Conservation (phyloP, 2,329 filamentous ascomycete genomes). For the Xenoacremonium recifei region DNA sequence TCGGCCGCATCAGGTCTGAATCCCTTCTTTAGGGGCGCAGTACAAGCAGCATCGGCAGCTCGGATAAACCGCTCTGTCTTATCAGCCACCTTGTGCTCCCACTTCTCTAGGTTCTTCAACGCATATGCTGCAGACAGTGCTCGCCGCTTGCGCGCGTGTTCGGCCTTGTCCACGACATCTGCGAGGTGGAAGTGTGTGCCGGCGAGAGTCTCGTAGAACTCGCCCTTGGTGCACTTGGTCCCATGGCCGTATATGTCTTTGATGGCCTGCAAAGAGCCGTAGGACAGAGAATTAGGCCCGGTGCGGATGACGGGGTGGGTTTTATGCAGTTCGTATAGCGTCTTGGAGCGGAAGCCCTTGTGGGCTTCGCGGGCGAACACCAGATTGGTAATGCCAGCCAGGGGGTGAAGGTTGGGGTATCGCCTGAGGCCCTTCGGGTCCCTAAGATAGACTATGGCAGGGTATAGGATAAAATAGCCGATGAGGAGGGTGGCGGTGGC, state of each 20-base stretch:
- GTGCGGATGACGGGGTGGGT: conserved; percentile 32
- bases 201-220: conserved; percentile 42
- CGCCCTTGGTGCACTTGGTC: conserved; percentile 49
- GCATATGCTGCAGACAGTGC: conserved; percentile 51
- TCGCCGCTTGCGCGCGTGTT: conserved; percentile 51
- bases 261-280: conserved; percentile 19
- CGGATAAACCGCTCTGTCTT: conserved; percentile 44
- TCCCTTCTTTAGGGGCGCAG: conserved; percentile 31
- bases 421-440: conserved; percentile 37
- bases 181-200: conserved; percentile 51
- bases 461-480: conserved; percentile 16
- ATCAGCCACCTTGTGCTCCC: conserved; percentile 55
- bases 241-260: conserved; percentile 43
- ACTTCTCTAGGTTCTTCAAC: conserved; percentile 51
- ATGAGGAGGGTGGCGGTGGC: conserved; percentile 9
- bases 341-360: conserved; percentile 39
- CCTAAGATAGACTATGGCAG: conserved; percentile 13
- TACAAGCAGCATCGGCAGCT: conserved; percentile 42
- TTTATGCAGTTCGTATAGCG: conserved; percentile 48
- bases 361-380: conserved; percentile 19
- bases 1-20: conserved; percentile 32
- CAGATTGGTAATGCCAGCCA: conserved; percentile 20
- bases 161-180: conserved; percentile 49
- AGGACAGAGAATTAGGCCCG: conserved; percentile 26
- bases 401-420: conserved; percentile 20